Percentiles rank a stretch among this genome's conserved stretches.
Conservation (phyloP, 768 basidiomycete genomes). For the Hericium coralloides region DNA sequence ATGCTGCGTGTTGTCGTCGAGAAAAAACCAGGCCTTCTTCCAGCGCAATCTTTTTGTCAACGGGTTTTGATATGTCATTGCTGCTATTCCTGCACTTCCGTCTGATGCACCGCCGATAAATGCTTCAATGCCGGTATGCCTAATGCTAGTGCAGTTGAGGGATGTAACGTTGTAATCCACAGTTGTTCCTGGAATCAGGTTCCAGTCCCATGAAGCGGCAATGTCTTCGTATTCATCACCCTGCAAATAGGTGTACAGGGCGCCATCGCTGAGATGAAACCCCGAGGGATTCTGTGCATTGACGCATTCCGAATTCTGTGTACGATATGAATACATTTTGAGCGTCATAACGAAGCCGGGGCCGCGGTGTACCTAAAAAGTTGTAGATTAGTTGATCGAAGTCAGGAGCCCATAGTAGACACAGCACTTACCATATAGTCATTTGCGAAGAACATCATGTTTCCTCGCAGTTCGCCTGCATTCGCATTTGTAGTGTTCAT, state of each 20-base stretch:
- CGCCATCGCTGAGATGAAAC: conserved; percentile 64
- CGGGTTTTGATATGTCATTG: conserved; percentile 63
- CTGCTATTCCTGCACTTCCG: conserved; percentile 44
- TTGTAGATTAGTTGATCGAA: background rate
- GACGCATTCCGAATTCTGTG: conserved; percentile 24
- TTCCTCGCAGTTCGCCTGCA: conserved; percentile 21
- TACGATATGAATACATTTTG: conserved; percentile 25
- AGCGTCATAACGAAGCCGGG: conserved; percentile 21
- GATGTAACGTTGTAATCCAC: conserved; percentile 51
- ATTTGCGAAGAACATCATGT: conserved; percentile 22
- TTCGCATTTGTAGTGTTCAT: conserved; percentile 18
- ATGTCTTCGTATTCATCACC: conserved; percentile 73
- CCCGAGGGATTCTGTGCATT: conserved; percentile 21
- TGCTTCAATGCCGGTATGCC: conserved; percentile 35
- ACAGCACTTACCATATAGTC: conserved; percentile 25
- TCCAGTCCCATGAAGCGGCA: conserved; percentile 68
- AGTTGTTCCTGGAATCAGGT: conserved; percentile 66
- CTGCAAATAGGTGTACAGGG: conserved; percentile 49
- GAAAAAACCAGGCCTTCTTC: conserved; percentile 72
- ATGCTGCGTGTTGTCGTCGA: conserved; percentile 52
- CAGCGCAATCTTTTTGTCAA: conserved; percentile 41
- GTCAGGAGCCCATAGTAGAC: background rate
- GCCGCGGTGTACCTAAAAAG: conserved; percentile 24
- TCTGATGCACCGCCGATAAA: conserved; percentile 65
- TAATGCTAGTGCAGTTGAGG: conserved; percentile 37